Percentiles rank a stretch among this genome's conserved stretches.
Evolutionary conservation across 345 rosid species (phyloP).

Genomic region (Fremontodendron californicum): DNA sequence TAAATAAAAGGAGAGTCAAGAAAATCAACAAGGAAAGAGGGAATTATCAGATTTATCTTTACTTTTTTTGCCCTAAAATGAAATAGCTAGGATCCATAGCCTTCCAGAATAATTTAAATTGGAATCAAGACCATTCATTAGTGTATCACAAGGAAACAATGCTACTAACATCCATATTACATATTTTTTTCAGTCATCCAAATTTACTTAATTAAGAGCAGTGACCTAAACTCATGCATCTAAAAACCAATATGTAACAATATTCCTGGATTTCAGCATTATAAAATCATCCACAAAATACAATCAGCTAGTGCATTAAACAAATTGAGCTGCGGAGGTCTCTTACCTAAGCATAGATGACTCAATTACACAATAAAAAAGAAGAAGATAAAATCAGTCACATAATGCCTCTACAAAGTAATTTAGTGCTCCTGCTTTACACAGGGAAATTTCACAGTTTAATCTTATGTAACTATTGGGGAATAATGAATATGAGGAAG

Average conservation of each 20-base stretch:
- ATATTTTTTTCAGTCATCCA: background rate
- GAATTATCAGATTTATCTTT: background rate
- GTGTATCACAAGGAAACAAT: background rate
- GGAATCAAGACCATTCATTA: background rate
- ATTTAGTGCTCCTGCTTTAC: background rate
- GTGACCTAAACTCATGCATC: background rate
- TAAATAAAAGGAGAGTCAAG: conserved; percentile 7
- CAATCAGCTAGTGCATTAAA: background rate
- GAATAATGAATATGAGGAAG: background rate
- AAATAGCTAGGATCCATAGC: background rate
- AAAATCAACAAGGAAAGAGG: background rate
- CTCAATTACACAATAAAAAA: background rate
- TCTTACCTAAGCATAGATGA: background rate
- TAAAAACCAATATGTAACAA: background rate
- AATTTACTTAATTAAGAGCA: background rate
- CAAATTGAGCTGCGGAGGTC: background rate
- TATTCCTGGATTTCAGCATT: background rate
- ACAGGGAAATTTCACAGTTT: background rate
- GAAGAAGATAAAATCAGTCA: background rate
- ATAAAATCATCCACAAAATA: background rate
- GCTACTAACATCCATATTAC: background rate
- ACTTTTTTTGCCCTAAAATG: background rate
- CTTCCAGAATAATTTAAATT: background rate
- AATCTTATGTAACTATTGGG: background rate
- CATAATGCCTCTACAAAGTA: background rate